Conservation (phyloP, 176 grass and related monocot species). For the Cymbopogon citratus region DNA sequence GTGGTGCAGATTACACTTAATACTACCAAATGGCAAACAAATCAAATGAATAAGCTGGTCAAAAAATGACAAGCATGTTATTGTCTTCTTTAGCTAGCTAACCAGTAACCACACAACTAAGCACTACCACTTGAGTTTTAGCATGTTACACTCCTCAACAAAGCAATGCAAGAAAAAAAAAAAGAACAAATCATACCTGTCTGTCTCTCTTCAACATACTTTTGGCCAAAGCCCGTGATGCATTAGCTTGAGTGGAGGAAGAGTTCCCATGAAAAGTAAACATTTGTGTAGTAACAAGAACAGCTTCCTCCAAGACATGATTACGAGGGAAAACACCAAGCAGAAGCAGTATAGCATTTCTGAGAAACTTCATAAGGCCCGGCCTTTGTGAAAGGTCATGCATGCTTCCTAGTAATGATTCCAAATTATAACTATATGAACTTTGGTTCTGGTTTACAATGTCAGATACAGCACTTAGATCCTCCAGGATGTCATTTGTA, state of each 20-base stretch:
- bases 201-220: conserved; percentile 84
- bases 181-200: conserved; percentile 38
- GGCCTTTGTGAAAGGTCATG: conserved; percentile 45
- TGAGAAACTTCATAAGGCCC: conserved; percentile 57
- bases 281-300: conserved; percentile 60
- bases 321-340: conserved; percentile 79
- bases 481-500: conserved; percentile 62
- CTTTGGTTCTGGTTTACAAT: conserved; percentile 42
- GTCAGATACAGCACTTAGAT: conserved; percentile 59
- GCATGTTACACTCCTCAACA: not conserved
- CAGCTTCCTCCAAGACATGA: conserved; percentile 77
- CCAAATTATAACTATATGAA: conserved; percentile 43
- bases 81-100: not conserved
- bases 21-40: not conserved
- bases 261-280: conserved; percentile 37
- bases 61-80: not conserved
- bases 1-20: not conserved
- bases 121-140: conserved; percentile 6
- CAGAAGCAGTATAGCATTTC: conserved; percentile 69
- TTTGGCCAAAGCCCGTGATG: conserved; percentile 84
- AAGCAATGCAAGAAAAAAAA: conserved; percentile 1
- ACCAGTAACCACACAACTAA: not conserved
- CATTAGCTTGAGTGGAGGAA: conserved; percentile 34
- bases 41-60: not conserved
- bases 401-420: conserved; percentile 44